Evolutionary conservation across 768 basidiomycete species (phyloP).

Genomic region (Rossbeevera mucosa): DNA sequence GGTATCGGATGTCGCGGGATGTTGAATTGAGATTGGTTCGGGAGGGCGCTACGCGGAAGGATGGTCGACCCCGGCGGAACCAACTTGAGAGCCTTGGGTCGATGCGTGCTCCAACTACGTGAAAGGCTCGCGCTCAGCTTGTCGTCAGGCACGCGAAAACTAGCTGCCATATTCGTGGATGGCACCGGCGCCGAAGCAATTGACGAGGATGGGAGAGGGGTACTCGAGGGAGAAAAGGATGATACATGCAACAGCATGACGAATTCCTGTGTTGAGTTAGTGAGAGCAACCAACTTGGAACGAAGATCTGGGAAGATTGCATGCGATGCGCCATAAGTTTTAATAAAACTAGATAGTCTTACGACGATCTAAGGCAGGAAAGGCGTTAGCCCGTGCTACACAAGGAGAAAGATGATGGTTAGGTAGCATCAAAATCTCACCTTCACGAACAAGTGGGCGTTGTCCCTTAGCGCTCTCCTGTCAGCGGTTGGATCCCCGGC

Average conservation of each 20-base stretch:
- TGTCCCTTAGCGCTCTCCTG: slow-evolving; percentile 62
- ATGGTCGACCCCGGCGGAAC: slow-evolving; percentile 28
- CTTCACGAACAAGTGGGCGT: slow-evolving; percentile 79
- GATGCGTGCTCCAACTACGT: slow-evolving; percentile 54
- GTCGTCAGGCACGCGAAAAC: slow-evolving; percentile 37
- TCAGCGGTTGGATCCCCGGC: slow-evolving; percentile 52
- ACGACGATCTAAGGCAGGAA: slow-evolving; percentile 56
- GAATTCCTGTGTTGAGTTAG: slow-evolving; percentile 82
- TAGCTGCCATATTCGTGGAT: slow-evolving; percentile 7
- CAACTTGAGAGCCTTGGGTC: slow-evolving; percentile 39
- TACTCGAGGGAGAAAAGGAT: slow-evolving; percentile 61
- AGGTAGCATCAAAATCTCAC: slow-evolving; percentile 36
- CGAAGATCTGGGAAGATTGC: slow-evolving; percentile 60
- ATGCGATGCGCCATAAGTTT: slow-evolving; percentile 51
- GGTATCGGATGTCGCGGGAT: slow-evolving; percentile 27
- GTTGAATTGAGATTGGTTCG: slow-evolving; percentile 44
- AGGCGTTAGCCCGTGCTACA: slow-evolving; percentile 2
- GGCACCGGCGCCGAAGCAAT: slow-evolving; percentile 33
- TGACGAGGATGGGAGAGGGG: slow-evolving; percentile 58
- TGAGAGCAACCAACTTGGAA: slow-evolving; percentile 68
- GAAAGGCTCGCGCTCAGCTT: slow-evolving; percentile 51
- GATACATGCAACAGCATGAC: slow-evolving; percentile 84
- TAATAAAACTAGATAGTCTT: slow-evolving; percentile 69
- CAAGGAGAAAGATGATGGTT: background rate
- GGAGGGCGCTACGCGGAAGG: slow-evolving; percentile 51